Evolutionary conservation across 257 asterid genomes (phyloP), one percentile per base, ranked within the genome.

Genomic region (Vinca minor): DNA sequence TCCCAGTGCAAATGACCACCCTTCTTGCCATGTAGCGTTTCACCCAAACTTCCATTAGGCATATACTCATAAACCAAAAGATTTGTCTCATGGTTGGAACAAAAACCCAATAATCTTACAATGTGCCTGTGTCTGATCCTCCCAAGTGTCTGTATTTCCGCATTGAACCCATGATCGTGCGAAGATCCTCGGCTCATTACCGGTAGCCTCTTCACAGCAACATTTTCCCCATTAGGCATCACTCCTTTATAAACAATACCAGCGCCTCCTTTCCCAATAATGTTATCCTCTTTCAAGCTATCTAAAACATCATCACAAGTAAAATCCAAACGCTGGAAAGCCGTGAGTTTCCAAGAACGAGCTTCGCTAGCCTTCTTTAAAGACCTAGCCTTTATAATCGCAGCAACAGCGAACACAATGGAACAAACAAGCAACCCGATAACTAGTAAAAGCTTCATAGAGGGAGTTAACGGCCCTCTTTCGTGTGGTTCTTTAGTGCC

Each of bases 11-110:
- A 78, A 77, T 92, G 95, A 9, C 95, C 98, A 1, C 98, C 98
- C 75, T 88, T 91, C 86, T 88, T 91, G 54, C 98, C 95, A 38
- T 91, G 98, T 60, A 91, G 81, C 88, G 82, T 75, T 70, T 92
- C 98, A 46, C 98, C 98, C 75, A 92, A 77, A 74, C 96, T 88
- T 46, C 98, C 98, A 68, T 91, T 91, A 41, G 98, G 96, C 98
- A 91, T 91, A 78, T 84, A 91, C 76, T 91, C 95, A 4, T 88
- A 92, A 21, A 92, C 93, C 79, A 92, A 66, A 25, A 92, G 87
- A 71, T 92, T 92, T 0, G 96, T 86, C 71, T 92, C 98, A 3
- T 89, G 87, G 63, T 92, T 92, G 2, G 98, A 92, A 65, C 98
- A 92, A 63, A 92, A 92, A 0, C 98, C 98, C 42, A 92, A 50